These are phyloP conservation scores for Nicotiana knightiana DNA, from an alignment of 257 asterid species.

Conservation along the genomic window DNA sequence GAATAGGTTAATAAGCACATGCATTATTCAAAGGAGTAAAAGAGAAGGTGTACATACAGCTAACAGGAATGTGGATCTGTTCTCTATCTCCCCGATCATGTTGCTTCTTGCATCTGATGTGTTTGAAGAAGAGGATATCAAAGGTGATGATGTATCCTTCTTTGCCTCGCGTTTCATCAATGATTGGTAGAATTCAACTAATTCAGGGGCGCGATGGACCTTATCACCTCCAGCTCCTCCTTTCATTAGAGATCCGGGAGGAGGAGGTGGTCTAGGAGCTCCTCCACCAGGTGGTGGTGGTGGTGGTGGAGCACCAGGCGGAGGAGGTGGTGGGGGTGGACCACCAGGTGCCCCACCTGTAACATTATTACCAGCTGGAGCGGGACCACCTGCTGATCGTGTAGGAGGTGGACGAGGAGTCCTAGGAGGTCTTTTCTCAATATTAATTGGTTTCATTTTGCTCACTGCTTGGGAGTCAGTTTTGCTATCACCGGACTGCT, in stretches of 20 bases:
- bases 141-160: constrained; percentile 58
- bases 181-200: constrained; percentile 91
- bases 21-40: background rate
- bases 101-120: constrained; percentile 78
- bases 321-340: constrained; percentile 80
- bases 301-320: constrained; percentile 68
- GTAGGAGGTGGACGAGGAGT: constrained; percentile 87
- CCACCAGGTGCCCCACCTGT: constrained; percentile 35
- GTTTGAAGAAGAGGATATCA: constrained; percentile 57
- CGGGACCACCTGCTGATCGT: constrained; percentile 40
- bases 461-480: constrained; percentile 51
- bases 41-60: constrained; percentile 53
- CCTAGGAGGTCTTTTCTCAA: constrained; percentile 82
- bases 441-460: constrained; percentile 62
- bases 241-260: constrained; percentile 61
- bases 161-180: constrained; percentile 91
- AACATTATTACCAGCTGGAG: constrained; percentile 25
- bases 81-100: constrained; percentile 96
- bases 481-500: constrained; percentile 39
- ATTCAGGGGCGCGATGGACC: constrained; percentile 95
- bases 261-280: constrained; percentile 92
- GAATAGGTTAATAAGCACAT: constrained; percentile 7
- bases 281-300: constrained; percentile 85
- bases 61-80: constrained; percentile 80
- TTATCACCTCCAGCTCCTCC: constrained; percentile 66